Conservation (phyloP, 1,284 basidiomycete species). For the Cutaneotrichosporon cavernicola region DNA sequence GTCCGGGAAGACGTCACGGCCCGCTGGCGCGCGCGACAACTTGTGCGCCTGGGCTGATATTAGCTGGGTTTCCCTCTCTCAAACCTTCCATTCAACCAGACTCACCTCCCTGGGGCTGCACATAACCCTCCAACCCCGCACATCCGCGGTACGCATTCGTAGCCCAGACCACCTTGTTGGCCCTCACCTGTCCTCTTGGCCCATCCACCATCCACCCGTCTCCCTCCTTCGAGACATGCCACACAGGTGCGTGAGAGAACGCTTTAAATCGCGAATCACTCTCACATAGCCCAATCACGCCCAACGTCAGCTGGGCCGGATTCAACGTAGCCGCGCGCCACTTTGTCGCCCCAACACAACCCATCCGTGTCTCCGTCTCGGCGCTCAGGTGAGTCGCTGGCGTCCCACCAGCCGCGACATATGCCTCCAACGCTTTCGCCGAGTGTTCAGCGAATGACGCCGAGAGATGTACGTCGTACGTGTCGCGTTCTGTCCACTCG, state of each 20-base stretch:
- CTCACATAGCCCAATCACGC: conserved; percentile 30
- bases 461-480: conserved; percentile 40
- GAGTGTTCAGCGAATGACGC: conserved; percentile 36
- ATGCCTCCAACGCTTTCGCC: conserved; percentile 21
- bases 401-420: conserved; percentile 1
- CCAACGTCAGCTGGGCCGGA: conserved; percentile 41
- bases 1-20: conserved; percentile 19
- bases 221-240: not conserved
- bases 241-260: conserved; percentile 20
- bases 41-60: conserved; percentile 39
- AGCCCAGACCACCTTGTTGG: conserved; percentile 33
- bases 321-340: conserved; percentile 44
- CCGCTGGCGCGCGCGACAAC: conserved; percentile 32
- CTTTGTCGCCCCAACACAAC: conserved; percentile 20
- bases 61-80: not conserved
- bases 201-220: conserved; percentile 31
- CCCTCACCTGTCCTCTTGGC: conserved; percentile 31
- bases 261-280: conserved; percentile 30
- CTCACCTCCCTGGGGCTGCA: conserved; percentile 1
- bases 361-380: not conserved
- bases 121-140: not conserved
- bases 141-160: conserved; percentile 37
- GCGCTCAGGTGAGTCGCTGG: not conserved
- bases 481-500: conserved; percentile 39
- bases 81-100: not conserved